Evolutionary conservation across 2,329 filamentous ascomycete genomes (phyloP), one percentile per base, ranked within the genome.

Genomic region (Aspergillus uvarum): DNA sequence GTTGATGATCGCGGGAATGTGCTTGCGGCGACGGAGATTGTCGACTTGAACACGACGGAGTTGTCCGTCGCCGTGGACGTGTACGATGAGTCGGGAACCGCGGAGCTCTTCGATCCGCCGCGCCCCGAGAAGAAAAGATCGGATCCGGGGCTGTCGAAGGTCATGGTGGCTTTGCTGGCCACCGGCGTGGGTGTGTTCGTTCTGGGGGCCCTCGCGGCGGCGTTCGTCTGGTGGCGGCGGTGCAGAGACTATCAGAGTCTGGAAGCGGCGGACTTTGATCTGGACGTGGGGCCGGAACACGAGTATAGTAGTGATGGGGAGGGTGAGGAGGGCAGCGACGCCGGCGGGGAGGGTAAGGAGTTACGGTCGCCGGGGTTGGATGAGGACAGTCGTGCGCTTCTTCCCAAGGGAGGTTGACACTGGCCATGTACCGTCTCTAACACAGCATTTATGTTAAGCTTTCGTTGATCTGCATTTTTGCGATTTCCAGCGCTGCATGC

Each of bases 191-290:
- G 11, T 1, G 19, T 55, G 5, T 29, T 55, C 4, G 42, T 48
- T n/a, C 10, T 55, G 53, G 53, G 22, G 19, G 5, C 8, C 4
- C 32, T 55, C 2, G 53, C 26, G 4, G 44, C n/a, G n/a, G 53
- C 16, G 12, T 26, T 48, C 11, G 12, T 48, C n/a, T 19, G 22
- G 53, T 55, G 53, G 53, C 24, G 26, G 16, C 42, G 53, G 26
- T 44, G 53, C 19, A 32, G 26, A 10, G 26, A 7, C 16, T 55
- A 55, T 8, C 31, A 16, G 11, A 29, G 42, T 6, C 26, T 55
- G 42, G 42, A 55, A n/a, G 42, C 53, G 6, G 53, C 29, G 19
- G 53, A 55, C 6, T 55, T 55, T 22, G 53, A 32, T 19, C 53
- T 55, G 12, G 53, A 21, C 10, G 7, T 11, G 12, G 53, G 32